These are phyloP conservation scores for Corchorus olitorius DNA, from an alignment of 345 rosid genomes.

Conservation along the genomic window DNA sequence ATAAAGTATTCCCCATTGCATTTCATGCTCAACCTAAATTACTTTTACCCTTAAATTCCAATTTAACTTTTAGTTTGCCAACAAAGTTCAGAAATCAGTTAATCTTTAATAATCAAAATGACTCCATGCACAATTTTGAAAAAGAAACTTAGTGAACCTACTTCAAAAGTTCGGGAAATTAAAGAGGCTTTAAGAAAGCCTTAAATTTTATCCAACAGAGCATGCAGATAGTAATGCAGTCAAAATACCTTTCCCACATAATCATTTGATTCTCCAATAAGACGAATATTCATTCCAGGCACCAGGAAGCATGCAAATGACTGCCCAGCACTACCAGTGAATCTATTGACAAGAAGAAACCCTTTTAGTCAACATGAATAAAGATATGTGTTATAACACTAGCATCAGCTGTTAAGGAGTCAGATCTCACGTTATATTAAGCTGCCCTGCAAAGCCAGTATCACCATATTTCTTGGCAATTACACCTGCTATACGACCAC, in stretches of 20 bases:
- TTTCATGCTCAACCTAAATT: not conserved
- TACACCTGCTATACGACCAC: constrained; percentile 92
- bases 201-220: not conserved
- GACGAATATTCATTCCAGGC: constrained; percentile 91
- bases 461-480: constrained; percentile 95
- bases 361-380: constrained; percentile 22
- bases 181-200: not conserved
- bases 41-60: not conserved
- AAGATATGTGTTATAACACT: not conserved
- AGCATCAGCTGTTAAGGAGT: constrained; percentile 8
- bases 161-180: not conserved
- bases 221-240: not conserved
- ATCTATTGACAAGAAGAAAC: constrained; percentile 49
- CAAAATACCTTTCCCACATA: constrained; percentile 90
- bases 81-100: constrained; percentile 12
- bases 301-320: constrained; percentile 96
- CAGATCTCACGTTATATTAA: constrained; percentile 79
- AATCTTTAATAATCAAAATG: not conserved
- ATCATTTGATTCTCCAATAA: constrained; percentile 96
- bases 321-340: constrained; percentile 96
- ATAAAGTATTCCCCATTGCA: not conserved
- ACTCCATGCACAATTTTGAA: not conserved
- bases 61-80: not conserved
- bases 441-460: constrained; percentile 97
- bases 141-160: not conserved